phyloP scores from a whole-genome alignment of 768 basidiomycete species.

The Podaxis rugospora region DNA sequence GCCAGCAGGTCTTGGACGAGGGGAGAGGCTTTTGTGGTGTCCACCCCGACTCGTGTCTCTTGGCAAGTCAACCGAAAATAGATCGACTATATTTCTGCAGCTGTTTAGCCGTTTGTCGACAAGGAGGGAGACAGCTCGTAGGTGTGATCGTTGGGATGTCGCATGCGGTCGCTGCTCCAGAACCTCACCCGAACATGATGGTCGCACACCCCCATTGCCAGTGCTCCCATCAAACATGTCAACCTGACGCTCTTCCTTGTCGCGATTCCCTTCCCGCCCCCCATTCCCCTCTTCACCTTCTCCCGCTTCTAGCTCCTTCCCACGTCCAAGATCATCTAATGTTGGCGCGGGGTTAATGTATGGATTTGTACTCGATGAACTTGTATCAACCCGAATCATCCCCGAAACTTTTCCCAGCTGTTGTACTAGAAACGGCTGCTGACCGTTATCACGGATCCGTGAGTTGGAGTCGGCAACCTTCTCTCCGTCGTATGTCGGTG shows the following conservation, averaged over 20 bases:
- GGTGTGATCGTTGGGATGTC: constrained; percentile 6
- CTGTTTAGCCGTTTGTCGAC: not conserved
- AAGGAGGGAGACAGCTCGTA: constrained; percentile 3
- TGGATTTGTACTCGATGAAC: constrained; percentile 28
- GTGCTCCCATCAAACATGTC: not conserved
- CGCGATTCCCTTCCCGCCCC: not conserved
- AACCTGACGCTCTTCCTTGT: not conserved
- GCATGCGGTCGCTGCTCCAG: not conserved
- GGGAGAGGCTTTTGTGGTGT: not conserved
- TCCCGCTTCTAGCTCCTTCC: constrained; percentile 6
- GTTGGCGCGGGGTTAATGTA: constrained; percentile 44
- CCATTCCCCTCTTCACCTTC: not conserved
- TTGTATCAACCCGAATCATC: constrained; percentile 10
- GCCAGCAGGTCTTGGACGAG: not conserved
- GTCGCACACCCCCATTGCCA: constrained; percentile 4
- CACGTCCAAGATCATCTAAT: constrained; percentile 23
- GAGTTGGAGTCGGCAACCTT: constrained; percentile 5
- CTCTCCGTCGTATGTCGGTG: not conserved
- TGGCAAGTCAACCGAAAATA: constrained; percentile 4
- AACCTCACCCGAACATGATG: not conserved
- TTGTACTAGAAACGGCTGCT: constrained; percentile 2
- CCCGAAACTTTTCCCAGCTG: constrained; percentile 7
- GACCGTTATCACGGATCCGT: not conserved
- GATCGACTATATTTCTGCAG: constrained; percentile 6
- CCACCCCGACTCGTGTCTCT: not conserved